Evolutionary conservation across 805 yeast species (phyloP), one percentile per base, ranked within the genome.

Genomic region (Torulaspora gathmanii): DNA sequence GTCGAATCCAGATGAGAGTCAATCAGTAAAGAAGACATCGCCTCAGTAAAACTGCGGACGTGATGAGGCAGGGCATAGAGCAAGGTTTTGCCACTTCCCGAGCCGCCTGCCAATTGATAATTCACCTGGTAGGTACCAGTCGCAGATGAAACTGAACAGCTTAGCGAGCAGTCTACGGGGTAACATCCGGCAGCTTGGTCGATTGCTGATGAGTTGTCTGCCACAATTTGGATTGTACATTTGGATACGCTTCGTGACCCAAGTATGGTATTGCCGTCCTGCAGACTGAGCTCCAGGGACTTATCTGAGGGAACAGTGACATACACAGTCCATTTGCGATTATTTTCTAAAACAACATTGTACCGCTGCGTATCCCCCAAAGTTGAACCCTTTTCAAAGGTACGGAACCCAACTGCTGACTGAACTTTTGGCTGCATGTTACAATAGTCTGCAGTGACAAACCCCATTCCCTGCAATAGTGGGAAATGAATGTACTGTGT

Each of bases 381-480:
- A 3, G 69, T 62, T 1, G 70, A 68, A 1, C 55, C 62, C 25
- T 64, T 68, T 2, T 68, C 66, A 44, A 83, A 70, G 15, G 69
- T 67, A 49, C 74, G 77, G 43, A 85, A 70, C 0, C 95, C 95
- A 22, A 84, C 83, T 23, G 72, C 74, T 19, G 86, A 77, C n/a
- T 74, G 71, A 20, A 84, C 52, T 47, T 66, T 61, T 2, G 88
- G 84, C 23, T 71, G 70, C 54, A 81, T 65, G 47, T 70, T 66
- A 57, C 75, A 72, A 51, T 75, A 82, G 20, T 76, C 64, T 22
- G 82, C 86, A 26, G 95, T 83, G 12, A 86, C 78, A 50, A 86
- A 80, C 5, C 96, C 96, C 74, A 74, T 74, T 44, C 97, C 97
- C 63, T 84, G 90, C 5, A 83, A 85, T 44, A 85, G 57, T 3